Evolutionary conservation across 768 basidiomycete genomes (phyloP).

Genomic region (Pisolithus marmoratus): DNA sequence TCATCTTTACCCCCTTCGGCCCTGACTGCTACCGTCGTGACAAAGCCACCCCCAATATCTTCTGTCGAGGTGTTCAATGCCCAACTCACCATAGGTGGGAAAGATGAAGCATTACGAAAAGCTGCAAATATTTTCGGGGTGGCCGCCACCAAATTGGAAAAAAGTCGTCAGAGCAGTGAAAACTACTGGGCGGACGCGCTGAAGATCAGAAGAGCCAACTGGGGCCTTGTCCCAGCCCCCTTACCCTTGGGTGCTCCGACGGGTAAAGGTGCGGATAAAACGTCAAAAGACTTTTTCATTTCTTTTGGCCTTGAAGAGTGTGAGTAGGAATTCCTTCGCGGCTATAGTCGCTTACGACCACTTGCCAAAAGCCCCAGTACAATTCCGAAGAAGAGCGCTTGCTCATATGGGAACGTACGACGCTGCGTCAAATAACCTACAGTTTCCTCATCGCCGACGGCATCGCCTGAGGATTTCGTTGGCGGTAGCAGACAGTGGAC

Average conservation of each 20-base stretch:
- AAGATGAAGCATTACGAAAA: constrained; percentile 73
- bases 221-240: constrained; percentile 77
- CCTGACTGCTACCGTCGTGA: constrained; percentile 59
- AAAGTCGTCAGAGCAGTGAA: constrained; percentile 54
- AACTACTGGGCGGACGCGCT: constrained; percentile 81
- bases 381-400: constrained; percentile 64
- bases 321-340: constrained; percentile 31
- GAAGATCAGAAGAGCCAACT: constrained; percentile 69
- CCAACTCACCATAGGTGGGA: constrained; percentile 68
- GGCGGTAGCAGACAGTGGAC: constrained; percentile 28
- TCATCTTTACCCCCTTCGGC: constrained; percentile 26
- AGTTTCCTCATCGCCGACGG: constrained; percentile 61
- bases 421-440: constrained; percentile 36
- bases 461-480: constrained; percentile 62
- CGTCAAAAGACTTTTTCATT: constrained; percentile 75
- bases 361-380: constrained; percentile 48
- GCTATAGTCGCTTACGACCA: constrained; percentile 1
- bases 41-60: constrained; percentile 57
- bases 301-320: constrained; percentile 81
- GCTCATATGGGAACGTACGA: constrained; percentile 56
- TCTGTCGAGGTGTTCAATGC: constrained; percentile 71
- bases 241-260: constrained; percentile 63
- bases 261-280: constrained; percentile 75
- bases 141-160: constrained; percentile 66
- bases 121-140: constrained; percentile 66